phyloP scores from a whole-genome alignment of 2,329 filamentous ascomycete species.

The Xylariaceae sp. region DNA sequence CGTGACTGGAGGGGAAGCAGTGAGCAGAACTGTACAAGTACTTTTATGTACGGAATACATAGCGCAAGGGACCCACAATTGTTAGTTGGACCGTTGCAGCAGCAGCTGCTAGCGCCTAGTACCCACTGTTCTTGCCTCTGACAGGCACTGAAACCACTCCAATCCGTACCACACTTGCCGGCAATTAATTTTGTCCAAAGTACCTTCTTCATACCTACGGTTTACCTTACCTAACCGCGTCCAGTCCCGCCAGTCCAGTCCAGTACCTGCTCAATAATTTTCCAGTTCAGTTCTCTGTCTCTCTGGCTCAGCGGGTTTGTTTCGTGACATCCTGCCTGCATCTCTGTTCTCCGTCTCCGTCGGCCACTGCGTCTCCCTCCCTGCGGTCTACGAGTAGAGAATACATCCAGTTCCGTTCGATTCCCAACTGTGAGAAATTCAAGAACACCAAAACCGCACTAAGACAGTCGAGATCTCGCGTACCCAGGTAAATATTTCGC shows the following conservation, averaged over 20 bases:
- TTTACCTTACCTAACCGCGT: neutral
- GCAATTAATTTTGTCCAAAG: conserved; percentile 12
- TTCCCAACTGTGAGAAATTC: neutral
- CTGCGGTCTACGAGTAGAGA: neutral
- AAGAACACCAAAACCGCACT: neutral
- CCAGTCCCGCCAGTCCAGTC: no score
- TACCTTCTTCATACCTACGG: neutral
- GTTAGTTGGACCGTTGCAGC: no score
- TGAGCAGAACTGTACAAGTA: neutral
- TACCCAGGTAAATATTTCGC: neutral
- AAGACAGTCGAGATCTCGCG: neutral
- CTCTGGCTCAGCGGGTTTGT: conserved; percentile 2
- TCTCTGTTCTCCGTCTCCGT: conserved; percentile 5
- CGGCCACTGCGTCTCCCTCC: conserved; percentile 8
- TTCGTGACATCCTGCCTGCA: conserved; percentile 12
- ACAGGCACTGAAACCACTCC: neutral
- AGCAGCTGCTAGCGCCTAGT: neutral
- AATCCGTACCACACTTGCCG: conserved; percentile 10
- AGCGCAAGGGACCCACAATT: no score
- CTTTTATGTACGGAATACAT: no score
- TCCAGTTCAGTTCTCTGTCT: conserved; percentile 9
- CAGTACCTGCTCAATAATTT: neutral
- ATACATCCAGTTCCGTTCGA: conserved; percentile 4
- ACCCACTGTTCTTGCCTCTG: neutral
- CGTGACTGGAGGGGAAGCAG: neutral